Evolutionary conservation across 2,329 filamentous ascomycete species (phyloP).

Genomic region (Penicillium paneum): DNA sequence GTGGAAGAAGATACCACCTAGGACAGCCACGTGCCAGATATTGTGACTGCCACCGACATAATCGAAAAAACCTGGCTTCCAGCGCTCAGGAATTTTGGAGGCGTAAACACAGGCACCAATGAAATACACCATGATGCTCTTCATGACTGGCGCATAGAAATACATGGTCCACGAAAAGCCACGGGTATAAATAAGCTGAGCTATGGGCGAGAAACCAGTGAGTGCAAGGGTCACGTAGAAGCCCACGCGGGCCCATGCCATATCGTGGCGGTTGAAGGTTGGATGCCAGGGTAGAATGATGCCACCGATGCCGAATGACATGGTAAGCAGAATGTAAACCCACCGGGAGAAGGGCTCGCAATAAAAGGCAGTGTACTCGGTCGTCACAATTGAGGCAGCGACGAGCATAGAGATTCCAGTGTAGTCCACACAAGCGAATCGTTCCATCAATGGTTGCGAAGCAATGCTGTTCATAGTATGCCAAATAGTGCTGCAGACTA

Average conservation of each 20-base stretch:
- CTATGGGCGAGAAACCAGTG: constrained; percentile 83
- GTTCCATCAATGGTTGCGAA: constrained; percentile 81
- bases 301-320: constrained; percentile 75
- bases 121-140: constrained; percentile 84
- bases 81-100: constrained; percentile 87
- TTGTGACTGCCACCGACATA: constrained; percentile 96
- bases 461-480: constrained; percentile 98
- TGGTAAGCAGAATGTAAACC: constrained; percentile 79
- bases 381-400: constrained; percentile 91
- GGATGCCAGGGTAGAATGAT: constrained; percentile 96
- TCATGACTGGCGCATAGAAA: constrained; percentile 84
- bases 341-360: constrained; percentile 86
- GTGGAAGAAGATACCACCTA: constrained; percentile 95
- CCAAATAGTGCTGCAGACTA: constrained; percentile 94
- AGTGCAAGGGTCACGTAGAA: constrained; percentile 86
- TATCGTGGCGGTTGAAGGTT: constrained; percentile 85
- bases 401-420: constrained; percentile 95
- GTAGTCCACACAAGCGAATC: constrained; percentile 97
- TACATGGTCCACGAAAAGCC: constrained; percentile 76
- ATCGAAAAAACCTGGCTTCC: constrained; percentile 89
- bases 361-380: constrained; percentile 98
- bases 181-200: constrained; percentile 76
- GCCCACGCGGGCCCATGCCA: constrained; percentile 86
- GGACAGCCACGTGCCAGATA: constrained; percentile 91
- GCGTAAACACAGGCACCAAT: constrained; percentile 83